Percentiles rank a stretch among this genome's conserved stretches.
phyloP scores from a whole-genome alignment of 306 rosid species.

The Medicago truncatula region DNA sequence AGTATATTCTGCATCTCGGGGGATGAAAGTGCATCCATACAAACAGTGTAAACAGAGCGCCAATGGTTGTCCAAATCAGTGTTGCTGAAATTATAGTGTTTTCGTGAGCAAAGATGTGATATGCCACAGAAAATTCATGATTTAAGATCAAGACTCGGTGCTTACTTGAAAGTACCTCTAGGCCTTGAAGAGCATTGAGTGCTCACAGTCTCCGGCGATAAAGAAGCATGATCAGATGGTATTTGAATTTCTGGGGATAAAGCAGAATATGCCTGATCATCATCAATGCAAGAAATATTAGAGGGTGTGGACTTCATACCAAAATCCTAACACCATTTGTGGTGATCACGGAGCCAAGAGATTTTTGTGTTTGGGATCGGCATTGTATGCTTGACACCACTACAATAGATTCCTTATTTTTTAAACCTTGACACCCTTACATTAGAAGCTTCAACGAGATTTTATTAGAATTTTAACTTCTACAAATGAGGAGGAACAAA shows the following conservation, averaged over 20 bases:
- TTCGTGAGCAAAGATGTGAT: constrained; percentile 40
- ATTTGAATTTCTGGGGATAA: constrained; percentile 50
- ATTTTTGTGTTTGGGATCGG: constrained; percentile 11
- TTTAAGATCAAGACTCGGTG: constrained; percentile 30
- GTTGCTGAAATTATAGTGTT: constrained; percentile 56
- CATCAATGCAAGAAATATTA: constrained; percentile 45
- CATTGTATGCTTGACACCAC: constrained; percentile 16
- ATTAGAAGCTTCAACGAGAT: constrained; percentile 19
- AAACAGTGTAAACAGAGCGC: constrained; percentile 73
- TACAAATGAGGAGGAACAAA: constrained; percentile 31
- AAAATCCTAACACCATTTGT: constrained; percentile 30
- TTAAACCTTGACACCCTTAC: background rate
- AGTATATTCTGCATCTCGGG: constrained; percentile 59
- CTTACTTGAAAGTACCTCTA: constrained; percentile 50
- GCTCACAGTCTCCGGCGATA: constrained; percentile 41
- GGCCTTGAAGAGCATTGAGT: constrained; percentile 45
- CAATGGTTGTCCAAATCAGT: constrained; percentile 60
- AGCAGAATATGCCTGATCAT: constrained; percentile 44
- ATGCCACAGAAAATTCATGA: constrained; percentile 23
- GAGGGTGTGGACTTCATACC: constrained; percentile 32
- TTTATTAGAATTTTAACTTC: constrained; percentile 16
- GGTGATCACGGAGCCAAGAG: constrained; percentile 6
- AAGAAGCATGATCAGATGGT: constrained; percentile 45
- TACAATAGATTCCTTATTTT: constrained; percentile 23
- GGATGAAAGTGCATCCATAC: constrained; percentile 60